These are phyloP conservation scores for Colletotrichum sansevieriae DNA, from an alignment of 2,329 filamentous ascomycete genomes.

Conservation along the genomic window DNA sequence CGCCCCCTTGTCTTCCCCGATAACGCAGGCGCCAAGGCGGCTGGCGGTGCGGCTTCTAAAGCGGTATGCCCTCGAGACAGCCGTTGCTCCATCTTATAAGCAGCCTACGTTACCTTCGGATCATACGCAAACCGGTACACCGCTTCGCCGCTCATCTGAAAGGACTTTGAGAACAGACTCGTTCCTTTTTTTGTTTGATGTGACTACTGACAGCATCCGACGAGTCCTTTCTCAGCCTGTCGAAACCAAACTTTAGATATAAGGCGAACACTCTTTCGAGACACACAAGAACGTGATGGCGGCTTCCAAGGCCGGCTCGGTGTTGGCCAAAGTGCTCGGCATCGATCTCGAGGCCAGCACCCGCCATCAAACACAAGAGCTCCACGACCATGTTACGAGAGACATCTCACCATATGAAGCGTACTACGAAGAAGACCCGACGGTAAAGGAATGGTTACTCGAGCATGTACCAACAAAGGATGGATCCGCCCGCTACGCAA, in stretches of 20 bases:
- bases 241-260: slow-evolving; percentile 7
- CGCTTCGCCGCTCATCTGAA: slow-evolving; percentile 17
- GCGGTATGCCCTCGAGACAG: slow-evolving; percentile 27
- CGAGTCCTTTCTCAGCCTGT: slow-evolving; percentile 1
- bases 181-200: slow-evolving; percentile 6
- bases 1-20: slow-evolving; percentile 27
- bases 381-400: slow-evolving; percentile 12
- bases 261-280: too few species aligned
- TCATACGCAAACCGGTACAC: background rate
- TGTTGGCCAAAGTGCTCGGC: slow-evolving; percentile 81
- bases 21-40: slow-evolving; percentile 38
- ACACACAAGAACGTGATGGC: slow-evolving; percentile 9
- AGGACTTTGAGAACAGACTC: background rate
- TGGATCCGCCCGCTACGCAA: slow-evolving; percentile 64
- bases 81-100: slow-evolving; percentile 28
- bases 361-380: slow-evolving; percentile 33
- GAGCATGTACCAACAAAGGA: slow-evolving; percentile 64
- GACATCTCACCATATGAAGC: slow-evolving; percentile 34
- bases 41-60: slow-evolving; percentile 41
- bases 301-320: slow-evolving; percentile 73
- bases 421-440: slow-evolving; percentile 75
- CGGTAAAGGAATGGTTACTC: slow-evolving; percentile 70
- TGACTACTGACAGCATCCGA: background rate
- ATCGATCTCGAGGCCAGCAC: slow-evolving; percentile 77
- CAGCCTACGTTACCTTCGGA: background rate